Conservation (phyloP, 1,139 yeast genomes). For the Pneumocystis carinii region DNA sequence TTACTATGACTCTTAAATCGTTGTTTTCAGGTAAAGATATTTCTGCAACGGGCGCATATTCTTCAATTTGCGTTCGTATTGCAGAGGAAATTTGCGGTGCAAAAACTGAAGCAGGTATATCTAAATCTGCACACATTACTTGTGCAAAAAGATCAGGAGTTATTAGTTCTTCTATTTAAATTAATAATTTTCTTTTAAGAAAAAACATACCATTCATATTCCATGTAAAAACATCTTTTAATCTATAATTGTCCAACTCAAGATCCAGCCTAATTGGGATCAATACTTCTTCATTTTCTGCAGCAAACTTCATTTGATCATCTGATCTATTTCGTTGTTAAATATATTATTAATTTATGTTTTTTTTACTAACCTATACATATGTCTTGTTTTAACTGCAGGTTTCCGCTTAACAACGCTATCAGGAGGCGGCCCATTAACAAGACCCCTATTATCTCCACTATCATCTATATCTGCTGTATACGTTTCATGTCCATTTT, state of each 20-base stretch:
- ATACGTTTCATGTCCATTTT: conserved; percentile 1
- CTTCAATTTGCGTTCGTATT: conserved; percentile 67
- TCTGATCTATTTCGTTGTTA: conserved; percentile 15
- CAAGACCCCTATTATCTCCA: not conserved
- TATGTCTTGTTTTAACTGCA: conserved; percentile 28
- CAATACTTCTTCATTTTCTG: conserved; percentile 29
- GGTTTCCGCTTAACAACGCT: conserved; percentile 17
- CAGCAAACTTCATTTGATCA: conserved; percentile 25
- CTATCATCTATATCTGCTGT: conserved; percentile 1
- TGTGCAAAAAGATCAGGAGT: conserved; percentile 78
- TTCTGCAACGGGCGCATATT: conserved; percentile 49
- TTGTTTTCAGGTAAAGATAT: conserved; percentile 49
- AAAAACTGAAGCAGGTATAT: conserved; percentile 44
- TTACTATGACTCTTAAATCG: conserved; percentile 61
- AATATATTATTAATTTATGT: not conserved
- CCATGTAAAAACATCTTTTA: conserved; percentile 83
- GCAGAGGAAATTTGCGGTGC: conserved; percentile 54
- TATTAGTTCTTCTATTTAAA: conserved; percentile 26
- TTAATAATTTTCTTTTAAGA: not conserved
- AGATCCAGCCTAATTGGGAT: conserved; percentile 69
- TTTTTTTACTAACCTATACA: conserved; percentile 10
- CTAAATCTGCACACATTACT: conserved; percentile 68
- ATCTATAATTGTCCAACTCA: conserved; percentile 37
- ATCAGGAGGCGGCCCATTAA: conserved; percentile 2
- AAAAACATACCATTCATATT: conserved; percentile 45